A percentile compares a stretch with the other conserved stretches of the same genome.
phyloP scores from a whole-genome alignment of 2,329 filamentous ascomycete species.

The Xylaria arbuscula region DNA sequence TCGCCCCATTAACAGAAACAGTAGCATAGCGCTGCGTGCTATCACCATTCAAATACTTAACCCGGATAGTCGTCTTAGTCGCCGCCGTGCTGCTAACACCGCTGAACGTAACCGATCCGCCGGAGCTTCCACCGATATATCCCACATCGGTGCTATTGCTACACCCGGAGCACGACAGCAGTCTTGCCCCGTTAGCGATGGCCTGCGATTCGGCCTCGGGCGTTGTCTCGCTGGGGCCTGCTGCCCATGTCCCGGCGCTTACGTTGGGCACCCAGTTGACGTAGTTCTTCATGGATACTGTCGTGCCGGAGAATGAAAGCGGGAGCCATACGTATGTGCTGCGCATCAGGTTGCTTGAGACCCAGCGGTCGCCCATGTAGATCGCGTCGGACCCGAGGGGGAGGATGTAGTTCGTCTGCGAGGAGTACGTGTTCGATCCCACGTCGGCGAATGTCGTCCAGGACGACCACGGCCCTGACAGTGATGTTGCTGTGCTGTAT shows the following conservation, averaged over 20 bases:
- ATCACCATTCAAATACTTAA: constrained; percentile 69
- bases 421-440: constrained; percentile 67
- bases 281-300: constrained; percentile 61
- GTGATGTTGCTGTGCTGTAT: constrained; percentile 67
- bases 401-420: constrained; percentile 71
- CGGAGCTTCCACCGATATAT: constrained; percentile 63
- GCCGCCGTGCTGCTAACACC: constrained; percentile 57
- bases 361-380: constrained; percentile 77
- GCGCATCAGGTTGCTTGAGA: constrained; percentile 66
- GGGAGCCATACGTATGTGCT: constrained; percentile 75
- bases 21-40: constrained; percentile 62
- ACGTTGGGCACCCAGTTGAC: constrained; percentile 66
- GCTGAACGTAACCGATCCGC: constrained; percentile 60
- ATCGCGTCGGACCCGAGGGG: constrained; percentile 57
- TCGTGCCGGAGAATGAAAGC: constrained; percentile 63
- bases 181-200: constrained; percentile 58
- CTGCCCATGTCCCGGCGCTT: constrained; percentile 56
- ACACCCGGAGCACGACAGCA: constrained; percentile 62
- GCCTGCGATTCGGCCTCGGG: constrained; percentile 64
- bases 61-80: constrained; percentile 62
- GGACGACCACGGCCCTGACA: constrained; percentile 69
- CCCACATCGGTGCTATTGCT: constrained; percentile 62
- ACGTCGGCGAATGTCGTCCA: constrained; percentile 69
- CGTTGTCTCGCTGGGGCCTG: constrained; percentile 57
- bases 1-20: constrained; percentile 66